Evolutionary conservation across 495 filamentous ascomycete genomes (phyloP).

Genomic region (Aspergillus avenaceus): DNA sequence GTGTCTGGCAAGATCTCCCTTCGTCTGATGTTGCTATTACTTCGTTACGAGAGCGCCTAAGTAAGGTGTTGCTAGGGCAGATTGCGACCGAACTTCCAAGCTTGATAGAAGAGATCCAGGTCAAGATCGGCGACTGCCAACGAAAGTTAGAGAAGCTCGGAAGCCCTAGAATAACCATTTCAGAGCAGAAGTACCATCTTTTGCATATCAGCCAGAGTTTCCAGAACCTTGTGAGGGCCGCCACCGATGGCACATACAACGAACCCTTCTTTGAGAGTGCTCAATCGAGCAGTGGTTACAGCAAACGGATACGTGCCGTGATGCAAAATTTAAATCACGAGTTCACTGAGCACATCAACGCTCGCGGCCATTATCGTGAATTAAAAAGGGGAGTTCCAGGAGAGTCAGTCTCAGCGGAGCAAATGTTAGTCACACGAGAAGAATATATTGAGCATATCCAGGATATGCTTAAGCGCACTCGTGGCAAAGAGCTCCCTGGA

Average conservation of each 20-base stretch:
- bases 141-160: constrained; percentile 45
- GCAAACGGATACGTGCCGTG: constrained; percentile 55
- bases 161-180: constrained; percentile 34
- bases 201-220: constrained; percentile 49
- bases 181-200: constrained; percentile 52
- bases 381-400: constrained; percentile 3
- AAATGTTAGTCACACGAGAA: constrained; percentile 24
- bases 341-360: constrained; percentile 46
- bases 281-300: constrained; percentile 29
- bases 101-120: constrained; percentile 54
- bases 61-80: constrained; percentile 52
- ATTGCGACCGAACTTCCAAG: constrained; percentile 55
- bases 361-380: constrained; percentile 37
- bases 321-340: constrained; percentile 52
- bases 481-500: constrained; percentile 47
- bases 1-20: constrained; percentile 43
- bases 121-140: constrained; percentile 27
- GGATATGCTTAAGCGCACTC: constrained; percentile 33
- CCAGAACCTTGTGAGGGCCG: constrained; percentile 42
- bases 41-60: constrained; percentile 46
- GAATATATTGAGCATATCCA: constrained; percentile 36
- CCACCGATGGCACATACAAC: constrained; percentile 54
- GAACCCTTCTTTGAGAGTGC: constrained; percentile 52
- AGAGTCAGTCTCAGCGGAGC: constrained; percentile 6
- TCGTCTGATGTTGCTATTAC: constrained; percentile 43